Evolutionary conservation across 2,329 filamentous ascomycete genomes (phyloP), one percentile per base, ranked within the genome.

Genomic region (Dactylellina sp.): DNA sequence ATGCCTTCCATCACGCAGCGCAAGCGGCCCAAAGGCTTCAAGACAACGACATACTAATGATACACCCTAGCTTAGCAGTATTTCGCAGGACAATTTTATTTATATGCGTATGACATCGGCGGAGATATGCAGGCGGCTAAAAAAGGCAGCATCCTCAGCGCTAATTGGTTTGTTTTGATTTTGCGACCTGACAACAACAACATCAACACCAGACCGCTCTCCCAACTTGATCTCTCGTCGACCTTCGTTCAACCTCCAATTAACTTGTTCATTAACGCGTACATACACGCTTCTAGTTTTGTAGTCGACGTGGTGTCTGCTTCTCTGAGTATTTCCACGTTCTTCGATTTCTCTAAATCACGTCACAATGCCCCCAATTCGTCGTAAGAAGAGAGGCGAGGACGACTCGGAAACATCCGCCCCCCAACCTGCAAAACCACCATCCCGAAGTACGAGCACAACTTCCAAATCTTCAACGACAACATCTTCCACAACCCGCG

Each of bases 301-400:
- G 4, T 39, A 28, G 16, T 2, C 60, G 40, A 59, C 62, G 52
- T 57, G 62, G 14, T 7, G 40, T 16, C 16, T 12, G 11, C 14
- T 37, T 20, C 24, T 16, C 12, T 16, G 12, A 40, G 12, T 37
- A 32, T 39, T 44, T 53, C 16, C 40, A 40, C 53, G 9, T 25
- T 12, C 24, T 9, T 32, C 32, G 2, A n/a, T 28, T 20, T 22
- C 37, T 2, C 24, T 20, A n/a, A 22, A 35, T 44, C 46, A 59
- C 53, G 35, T 28, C 62, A n/a, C 11, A 37, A 74, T 74, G 70
- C 70, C 70, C 65, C 70, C 70, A 39, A 50, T 74, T 40, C 61
- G 70, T 40, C 70, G 61, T 22, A 74, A 74, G 61, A 74, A 74
- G 59, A 74, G 61, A 40, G 61, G 70, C 32, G 70, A 66, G 24